Base-by-base conservation (phyloP, 1,284 basidiomycete genomes). In the Ceratobasidium sp. region DNA sequence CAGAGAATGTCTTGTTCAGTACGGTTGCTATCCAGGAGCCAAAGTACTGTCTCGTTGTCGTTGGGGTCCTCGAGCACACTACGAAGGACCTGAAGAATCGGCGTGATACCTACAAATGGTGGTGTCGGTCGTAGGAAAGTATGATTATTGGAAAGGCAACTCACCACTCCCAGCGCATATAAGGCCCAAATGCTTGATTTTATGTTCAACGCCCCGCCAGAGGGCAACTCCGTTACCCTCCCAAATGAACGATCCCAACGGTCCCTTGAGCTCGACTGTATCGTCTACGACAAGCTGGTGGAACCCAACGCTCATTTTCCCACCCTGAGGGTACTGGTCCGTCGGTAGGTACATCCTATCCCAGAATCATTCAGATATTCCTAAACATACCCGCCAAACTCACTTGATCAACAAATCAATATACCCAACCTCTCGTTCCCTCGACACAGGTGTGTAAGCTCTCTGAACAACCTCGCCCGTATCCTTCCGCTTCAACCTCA, bases 381-480 rank as follows among this genome's bases (percentile, higher is more conserved):
- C 17, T 52, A 37, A 68, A 37, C 61, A 68, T 51, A 15, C 17
- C 19, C 11, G n/a, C n/a, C n/a, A 44, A 0, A 81, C 81, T 1
- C 79, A 85, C 86, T 91, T 92, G 83, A 91, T 84, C 65, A 90
- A 81, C 54, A 90, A 81, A 71, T 90, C 90, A 44, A 91, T 83
- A 75, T 82, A 86, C 0, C 90, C 90, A 32, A 82, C 82, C 9
- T 85, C 86, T 40, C 83, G 81, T 61, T 84, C 81, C 64, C 81
- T 81, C 19, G 88, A 90, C 49, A 91, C 85, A 0, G 91, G 90
- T 1, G 90, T 92, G 79, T 92, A 92, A 0, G 90, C 89, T 34
- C 90, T 84, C 79, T 90, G 90, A 0, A 91, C 85, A 0, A 89
- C 77, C 74, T 88, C 86, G 9, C 86, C 86, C 8, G 81, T 83